A percentile compares a stretch with the other conserved stretches of the same genome.
phyloP scores from a whole-genome alignment of 75 land plant genomes.

The Gnetum montanum region DNA sequence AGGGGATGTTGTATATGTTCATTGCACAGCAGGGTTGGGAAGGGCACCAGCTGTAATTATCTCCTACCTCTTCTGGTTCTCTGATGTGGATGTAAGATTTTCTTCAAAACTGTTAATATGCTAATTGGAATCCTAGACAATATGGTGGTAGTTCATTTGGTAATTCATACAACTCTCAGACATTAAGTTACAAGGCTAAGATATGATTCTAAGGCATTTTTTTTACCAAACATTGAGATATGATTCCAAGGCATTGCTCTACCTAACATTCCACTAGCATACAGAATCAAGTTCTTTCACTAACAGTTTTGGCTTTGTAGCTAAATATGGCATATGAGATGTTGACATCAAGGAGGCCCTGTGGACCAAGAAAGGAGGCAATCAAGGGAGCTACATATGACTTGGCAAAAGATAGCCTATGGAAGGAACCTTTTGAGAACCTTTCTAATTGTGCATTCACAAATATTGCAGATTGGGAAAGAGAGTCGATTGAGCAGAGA shows the following conservation, averaged over 20 bases:
- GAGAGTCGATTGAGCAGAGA: constrained; percentile 62
- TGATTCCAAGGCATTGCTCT: too few species aligned
- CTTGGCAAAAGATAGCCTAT: constrained; percentile 60
- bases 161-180: too few species aligned
- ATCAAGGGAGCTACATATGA: constrained; percentile 88
- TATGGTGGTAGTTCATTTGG: too few species aligned
- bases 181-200: too few species aligned
- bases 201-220: too few species aligned
- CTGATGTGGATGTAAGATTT: constrained; percentile 67
- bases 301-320: too few species aligned
- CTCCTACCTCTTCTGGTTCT: constrained; percentile 86
- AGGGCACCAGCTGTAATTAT: constrained; percentile 88
- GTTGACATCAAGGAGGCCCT: constrained; percentile 71
- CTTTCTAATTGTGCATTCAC: constrained; percentile 73
- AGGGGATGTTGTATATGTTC: constrained; percentile 74
- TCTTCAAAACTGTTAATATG: not conserved
- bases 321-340: constrained; percentile 54
- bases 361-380: constrained; percentile 74
- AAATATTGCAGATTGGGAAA: constrained; percentile 59
- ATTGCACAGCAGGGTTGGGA: constrained; percentile 87
- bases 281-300: too few species aligned
- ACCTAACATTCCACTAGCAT: too few species aligned
- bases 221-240: too few species aligned
- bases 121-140: too few species aligned
- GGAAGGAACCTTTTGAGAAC: constrained; percentile 67